Evolutionary conservation across 768 basidiomycete species (phyloP).

Genomic region (Leccinum boreale): DNA sequence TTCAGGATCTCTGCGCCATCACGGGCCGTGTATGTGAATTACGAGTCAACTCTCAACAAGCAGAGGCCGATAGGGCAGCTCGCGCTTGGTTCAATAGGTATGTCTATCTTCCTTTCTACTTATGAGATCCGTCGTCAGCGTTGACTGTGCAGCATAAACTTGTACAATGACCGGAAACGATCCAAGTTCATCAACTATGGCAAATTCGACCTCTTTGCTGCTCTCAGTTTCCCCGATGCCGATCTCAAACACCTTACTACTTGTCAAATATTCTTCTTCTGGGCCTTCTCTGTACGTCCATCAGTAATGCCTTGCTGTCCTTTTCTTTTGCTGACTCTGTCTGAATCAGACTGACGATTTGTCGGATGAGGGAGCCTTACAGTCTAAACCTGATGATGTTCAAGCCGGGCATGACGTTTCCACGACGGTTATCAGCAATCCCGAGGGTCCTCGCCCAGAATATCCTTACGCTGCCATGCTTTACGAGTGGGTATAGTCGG

Average conservation of each 20-base stretch:
- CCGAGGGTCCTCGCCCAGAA: slow-evolving; percentile 27
- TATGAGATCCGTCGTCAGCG: background rate
- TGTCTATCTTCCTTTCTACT: background rate
- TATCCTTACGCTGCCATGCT: slow-evolving; percentile 39
- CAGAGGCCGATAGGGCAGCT: slow-evolving; percentile 32
- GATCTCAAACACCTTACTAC: slow-evolving; percentile 34
- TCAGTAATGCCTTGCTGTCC: background rate
- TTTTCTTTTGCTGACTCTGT: slow-evolving; percentile 3
- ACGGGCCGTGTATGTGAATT: slow-evolving; percentile 36
- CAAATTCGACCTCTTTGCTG: slow-evolving; percentile 38
- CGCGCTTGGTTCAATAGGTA: slow-evolving; percentile 35
- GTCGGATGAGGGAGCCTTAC: slow-evolving; percentile 35
- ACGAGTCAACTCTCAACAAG: slow-evolving; percentile 31
- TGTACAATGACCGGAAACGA: slow-evolving; percentile 35
- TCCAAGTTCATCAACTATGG: slow-evolving; percentile 36
- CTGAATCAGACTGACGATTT: slow-evolving; percentile 33
- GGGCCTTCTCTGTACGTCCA: slow-evolving; percentile 36
- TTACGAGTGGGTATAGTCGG: slow-evolving; percentile 31
- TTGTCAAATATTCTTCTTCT: slow-evolving; percentile 37
- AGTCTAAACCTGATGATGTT: slow-evolving; percentile 34
- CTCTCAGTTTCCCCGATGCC: slow-evolving; percentile 38
- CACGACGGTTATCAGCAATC: slow-evolving; percentile 25
- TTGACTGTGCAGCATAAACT: slow-evolving; percentile 21
- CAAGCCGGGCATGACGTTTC: slow-evolving; percentile 34
- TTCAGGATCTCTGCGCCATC: slow-evolving; percentile 35